phyloP scores from a whole-genome alignment of 176 grass and related monocot species.

The Avena sativa region DNA sequence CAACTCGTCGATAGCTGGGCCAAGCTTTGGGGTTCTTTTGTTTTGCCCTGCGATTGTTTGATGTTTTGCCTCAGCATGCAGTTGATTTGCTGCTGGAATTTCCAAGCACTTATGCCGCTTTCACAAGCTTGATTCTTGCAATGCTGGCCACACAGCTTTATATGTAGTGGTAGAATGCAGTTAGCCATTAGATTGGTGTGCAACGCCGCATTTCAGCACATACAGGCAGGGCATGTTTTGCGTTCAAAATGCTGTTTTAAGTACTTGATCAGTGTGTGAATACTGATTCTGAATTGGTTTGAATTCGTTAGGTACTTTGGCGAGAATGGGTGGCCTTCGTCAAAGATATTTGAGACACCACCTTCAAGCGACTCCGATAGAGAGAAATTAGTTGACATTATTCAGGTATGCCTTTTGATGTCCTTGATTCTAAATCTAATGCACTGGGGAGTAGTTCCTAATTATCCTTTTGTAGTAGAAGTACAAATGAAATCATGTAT shows the following conservation, averaged over 20 bases:
- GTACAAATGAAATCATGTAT: not conserved
- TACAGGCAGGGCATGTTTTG: not conserved
- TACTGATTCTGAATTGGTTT: conserved; percentile 38
- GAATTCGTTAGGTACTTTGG: conserved; percentile 79
- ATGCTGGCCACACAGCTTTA: not conserved
- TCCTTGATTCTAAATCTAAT: not conserved
- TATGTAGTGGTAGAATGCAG: not conserved
- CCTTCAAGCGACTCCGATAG: conserved; percentile 69
- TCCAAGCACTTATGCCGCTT: not conserved
- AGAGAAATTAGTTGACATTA: conserved; percentile 86
- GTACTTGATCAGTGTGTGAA: conserved; percentile 23
- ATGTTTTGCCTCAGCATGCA: not conserved
- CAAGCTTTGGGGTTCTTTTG: not conserved
- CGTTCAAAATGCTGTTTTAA: not conserved
- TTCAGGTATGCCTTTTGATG: conserved; percentile 62
- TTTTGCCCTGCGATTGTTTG: conserved; percentile 1
- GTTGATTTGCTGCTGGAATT: not conserved
- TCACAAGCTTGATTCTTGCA: not conserved
- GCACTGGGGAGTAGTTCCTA: not conserved
- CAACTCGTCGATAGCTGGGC: not conserved
- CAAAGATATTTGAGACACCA: conserved; percentile 69
- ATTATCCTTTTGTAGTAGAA: conserved; percentile 3
- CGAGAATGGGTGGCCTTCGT: conserved; percentile 92
- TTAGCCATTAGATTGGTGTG: not conserved
- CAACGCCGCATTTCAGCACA: not conserved